Percentiles rank a stretch among this genome's conserved stretches.
Conservation (phyloP, 2,329 filamentous ascomycete genomes). For the Colletotrichum sp. region DNA sequence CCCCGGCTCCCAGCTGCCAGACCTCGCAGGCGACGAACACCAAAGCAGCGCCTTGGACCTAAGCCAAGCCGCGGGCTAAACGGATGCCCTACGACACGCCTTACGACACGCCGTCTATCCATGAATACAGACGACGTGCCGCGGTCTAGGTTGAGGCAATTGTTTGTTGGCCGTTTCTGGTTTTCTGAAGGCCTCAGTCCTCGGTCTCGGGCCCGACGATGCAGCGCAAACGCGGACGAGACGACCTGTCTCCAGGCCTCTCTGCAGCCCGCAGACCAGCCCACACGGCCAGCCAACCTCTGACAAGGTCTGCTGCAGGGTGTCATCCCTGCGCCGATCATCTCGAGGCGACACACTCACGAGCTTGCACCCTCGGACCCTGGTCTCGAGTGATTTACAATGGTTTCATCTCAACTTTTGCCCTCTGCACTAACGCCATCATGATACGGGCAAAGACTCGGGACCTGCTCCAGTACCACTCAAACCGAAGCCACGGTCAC, state of each 20-base stretch:
- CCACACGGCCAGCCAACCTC: constrained; percentile 8
- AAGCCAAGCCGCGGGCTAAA: neutral
- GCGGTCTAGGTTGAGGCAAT: neutral
- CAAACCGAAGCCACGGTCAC: neutral
- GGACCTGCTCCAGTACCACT: constrained; percentile 8
- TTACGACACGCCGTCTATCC: neutral
- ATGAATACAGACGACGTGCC: neutral
- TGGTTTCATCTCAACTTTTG: constrained; percentile 22
- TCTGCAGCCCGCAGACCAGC: neutral
- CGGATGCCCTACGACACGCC: neutral
- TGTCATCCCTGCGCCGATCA: constrained; percentile 20
- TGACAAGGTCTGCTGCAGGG: constrained; percentile 17
- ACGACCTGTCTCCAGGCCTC: constrained; percentile 8
- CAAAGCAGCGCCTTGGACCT: neutral
- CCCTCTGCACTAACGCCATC: constrained; percentile 8
- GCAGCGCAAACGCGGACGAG: neutral
- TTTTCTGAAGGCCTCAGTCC: neutral
- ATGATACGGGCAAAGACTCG: constrained; percentile 17
- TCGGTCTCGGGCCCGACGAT: constrained; percentile 1
- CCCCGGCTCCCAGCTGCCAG: neutral
- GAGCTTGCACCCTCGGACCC: constrained; percentile 14
- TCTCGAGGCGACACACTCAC: constrained; percentile 1
- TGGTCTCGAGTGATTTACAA: constrained; percentile 23
- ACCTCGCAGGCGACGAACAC: neutral
- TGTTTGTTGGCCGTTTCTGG: neutral